Base-by-base conservation (phyloP, 2,329 filamentous ascomycete genomes). In the Diaporthe australafricana region DNA sequence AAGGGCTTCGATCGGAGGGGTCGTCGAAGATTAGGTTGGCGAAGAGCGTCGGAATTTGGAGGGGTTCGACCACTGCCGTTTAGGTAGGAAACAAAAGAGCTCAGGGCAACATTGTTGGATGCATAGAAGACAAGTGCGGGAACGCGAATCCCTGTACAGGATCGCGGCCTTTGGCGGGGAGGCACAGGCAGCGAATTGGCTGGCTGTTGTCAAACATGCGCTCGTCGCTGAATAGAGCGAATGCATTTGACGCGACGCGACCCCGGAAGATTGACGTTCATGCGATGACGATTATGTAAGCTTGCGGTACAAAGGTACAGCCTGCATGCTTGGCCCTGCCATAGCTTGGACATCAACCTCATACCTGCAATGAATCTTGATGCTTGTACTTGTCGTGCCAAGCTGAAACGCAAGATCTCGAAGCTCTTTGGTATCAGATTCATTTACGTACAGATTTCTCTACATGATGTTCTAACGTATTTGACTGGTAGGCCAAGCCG, bases 201-300 rank as follows among this genome's bases (percentile, higher is more conserved):
- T 55, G 47, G 47, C 25, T 53, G 42, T 52, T 11, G 40, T 50
- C 22, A 25, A 68, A 66, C 27, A 66, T 66, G 60, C 48, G 68
- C 48, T 70, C 32, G 25, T 45, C 22, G n/a, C 40, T 16, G 30
- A 9, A 35, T 27, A 35, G n/a, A 25, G 60, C 60, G 60, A 50
- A 38, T 2, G 20, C 45, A 25, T 50, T 50, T 30, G 70, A 68
- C 52, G 62, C 52, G 52, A 50, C 62, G 70, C 63, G 70, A 65
- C 63, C 16, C 48, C 32, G 14, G 42, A 71, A 71, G 32, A 71
- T 71, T 71, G 52, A 67, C 27, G 17, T 71, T 68, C 30, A 68
- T 71, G 62, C 62, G 52, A 35, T 60, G 17, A 4, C 5, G 45
- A 9, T 47, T 48, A 57, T 7, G 27, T 69, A 57, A 48, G n/a